Conservation (phyloP, 305 asterid genomes). For the Fraxinus angustifolia region DNA sequence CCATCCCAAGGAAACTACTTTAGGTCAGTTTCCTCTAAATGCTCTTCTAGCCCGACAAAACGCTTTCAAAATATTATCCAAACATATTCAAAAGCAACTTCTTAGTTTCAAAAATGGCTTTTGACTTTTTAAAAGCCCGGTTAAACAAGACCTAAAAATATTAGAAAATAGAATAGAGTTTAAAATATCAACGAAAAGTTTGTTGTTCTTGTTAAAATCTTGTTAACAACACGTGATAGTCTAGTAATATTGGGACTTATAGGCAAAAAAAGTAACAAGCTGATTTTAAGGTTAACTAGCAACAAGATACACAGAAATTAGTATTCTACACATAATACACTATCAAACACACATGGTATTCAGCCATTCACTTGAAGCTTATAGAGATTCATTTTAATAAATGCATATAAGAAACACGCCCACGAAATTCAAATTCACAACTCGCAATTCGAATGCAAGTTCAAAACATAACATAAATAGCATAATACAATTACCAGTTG, state of each 20-base stretch:
- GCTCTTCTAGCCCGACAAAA: background rate
- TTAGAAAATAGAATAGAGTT: background rate
- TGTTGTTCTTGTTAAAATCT: background rate
- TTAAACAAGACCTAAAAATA: background rate
- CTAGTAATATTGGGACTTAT: background rate
- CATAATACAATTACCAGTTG: slow-evolving; percentile 39
- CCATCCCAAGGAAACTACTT: background rate
- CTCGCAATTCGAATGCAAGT: slow-evolving; percentile 4
- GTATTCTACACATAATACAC: background rate
- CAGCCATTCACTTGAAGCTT: slow-evolving; percentile 1
- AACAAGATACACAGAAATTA: background rate
- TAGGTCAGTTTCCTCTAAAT: background rate
- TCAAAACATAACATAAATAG: background rate
- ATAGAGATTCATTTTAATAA: background rate
- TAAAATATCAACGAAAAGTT: background rate
- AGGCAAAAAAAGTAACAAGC: background rate
- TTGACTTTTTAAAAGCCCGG: background rate
- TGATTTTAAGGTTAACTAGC: background rate
- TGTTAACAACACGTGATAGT: background rate
- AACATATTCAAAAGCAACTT: background rate
- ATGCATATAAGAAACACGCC: background rate
- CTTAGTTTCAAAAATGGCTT: background rate
- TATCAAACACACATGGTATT: background rate
- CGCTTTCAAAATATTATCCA: background rate
- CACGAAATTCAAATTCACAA: background rate